Percentiles rank a stretch among this genome's conserved stretches.
Evolutionary conservation across 73 alveolate genomes (phyloP).

Genomic region (Tetrahymena thermophila): DNA sequence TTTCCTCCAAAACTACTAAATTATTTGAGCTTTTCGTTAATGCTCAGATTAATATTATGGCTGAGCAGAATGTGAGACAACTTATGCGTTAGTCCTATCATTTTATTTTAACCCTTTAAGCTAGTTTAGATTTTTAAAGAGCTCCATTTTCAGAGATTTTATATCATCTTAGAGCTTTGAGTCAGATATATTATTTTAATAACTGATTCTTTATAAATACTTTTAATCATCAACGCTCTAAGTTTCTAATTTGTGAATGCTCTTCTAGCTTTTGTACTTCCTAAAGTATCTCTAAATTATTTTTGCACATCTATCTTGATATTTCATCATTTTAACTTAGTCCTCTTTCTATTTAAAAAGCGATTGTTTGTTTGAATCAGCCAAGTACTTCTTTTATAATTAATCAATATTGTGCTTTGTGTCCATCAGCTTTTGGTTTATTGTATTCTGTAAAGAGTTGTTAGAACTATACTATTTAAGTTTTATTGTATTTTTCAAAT

Average conservation of each 20-base stretch:
- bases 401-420: not conserved
- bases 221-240: not conserved
- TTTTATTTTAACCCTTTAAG: not conserved
- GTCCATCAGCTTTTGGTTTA: not conserved
- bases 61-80: not conserved
- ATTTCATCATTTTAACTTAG: not conserved
- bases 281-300: not conserved
- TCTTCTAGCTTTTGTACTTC: not conserved
- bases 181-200: not conserved
- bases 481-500: not conserved
- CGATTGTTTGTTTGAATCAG: not conserved
- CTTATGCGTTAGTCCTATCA: not conserved
- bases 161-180: not conserved
- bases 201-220: not conserved
- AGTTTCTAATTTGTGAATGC: not conserved
- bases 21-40: not conserved
- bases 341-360: not conserved
- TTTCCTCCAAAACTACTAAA: not conserved
- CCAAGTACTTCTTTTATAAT: not conserved
- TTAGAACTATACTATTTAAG: not conserved
- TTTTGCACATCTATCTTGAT: not conserved
- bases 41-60: not conserved
- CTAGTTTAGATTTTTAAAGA: not conserved
- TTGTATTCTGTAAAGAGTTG: not conserved
- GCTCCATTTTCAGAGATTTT: not conserved